Evolutionary conservation across 495 filamentous ascomycete species (phyloP).

Genomic region (Annulohypoxylon stygium): DNA sequence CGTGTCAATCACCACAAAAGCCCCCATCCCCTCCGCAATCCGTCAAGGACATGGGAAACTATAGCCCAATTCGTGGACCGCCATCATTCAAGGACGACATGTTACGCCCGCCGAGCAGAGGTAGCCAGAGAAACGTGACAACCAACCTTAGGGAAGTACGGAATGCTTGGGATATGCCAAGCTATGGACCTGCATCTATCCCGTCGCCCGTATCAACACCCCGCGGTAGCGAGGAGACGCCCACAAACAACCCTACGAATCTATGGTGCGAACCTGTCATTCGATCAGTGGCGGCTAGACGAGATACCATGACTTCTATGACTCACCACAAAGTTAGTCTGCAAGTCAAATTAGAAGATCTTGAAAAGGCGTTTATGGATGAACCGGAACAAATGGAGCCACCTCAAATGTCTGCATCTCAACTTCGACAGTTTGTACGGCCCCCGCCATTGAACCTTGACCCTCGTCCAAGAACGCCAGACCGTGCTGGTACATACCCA

Average conservation of each 20-base stretch:
- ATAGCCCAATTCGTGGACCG: slow-evolving; percentile 18
- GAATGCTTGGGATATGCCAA: slow-evolving; percentile 32
- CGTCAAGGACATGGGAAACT: slow-evolving; percentile 26
- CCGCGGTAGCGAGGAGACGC: slow-evolving; percentile 50
- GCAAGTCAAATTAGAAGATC: slow-evolving; percentile 61
- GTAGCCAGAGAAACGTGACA: slow-evolving; percentile 31
- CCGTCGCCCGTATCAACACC: slow-evolving; percentile 49
- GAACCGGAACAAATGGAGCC: slow-evolving; percentile 13
- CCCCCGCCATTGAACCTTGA: slow-evolving; percentile 48
- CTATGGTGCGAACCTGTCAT: slow-evolving; percentile 53
- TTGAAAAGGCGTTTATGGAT: slow-evolving; percentile 45
- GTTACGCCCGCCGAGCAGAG: slow-evolving; percentile 32
- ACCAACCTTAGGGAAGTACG: slow-evolving; percentile 40
- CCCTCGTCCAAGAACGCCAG: slow-evolving; percentile 28
- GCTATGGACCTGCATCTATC: slow-evolving; percentile 41
- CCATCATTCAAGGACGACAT: slow-evolving; percentile 26
- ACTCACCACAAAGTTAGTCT: slow-evolving; percentile 55
- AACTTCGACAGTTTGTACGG: slow-evolving; percentile 27
- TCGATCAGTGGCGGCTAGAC: slow-evolving; percentile 56
- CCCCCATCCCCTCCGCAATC: slow-evolving; percentile 50
- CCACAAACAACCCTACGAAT: slow-evolving; percentile 26
- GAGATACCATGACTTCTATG: slow-evolving; percentile 57
- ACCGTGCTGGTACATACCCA: slow-evolving; percentile 43
- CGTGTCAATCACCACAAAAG: slow-evolving; percentile 37
- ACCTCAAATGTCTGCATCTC: slow-evolving; percentile 37